A percentile compares a stretch with the other conserved stretches of the same genome.
Conservation (phyloP, 2,329 filamentous ascomycete species). For the Cordyceps pruinosa region DNA sequence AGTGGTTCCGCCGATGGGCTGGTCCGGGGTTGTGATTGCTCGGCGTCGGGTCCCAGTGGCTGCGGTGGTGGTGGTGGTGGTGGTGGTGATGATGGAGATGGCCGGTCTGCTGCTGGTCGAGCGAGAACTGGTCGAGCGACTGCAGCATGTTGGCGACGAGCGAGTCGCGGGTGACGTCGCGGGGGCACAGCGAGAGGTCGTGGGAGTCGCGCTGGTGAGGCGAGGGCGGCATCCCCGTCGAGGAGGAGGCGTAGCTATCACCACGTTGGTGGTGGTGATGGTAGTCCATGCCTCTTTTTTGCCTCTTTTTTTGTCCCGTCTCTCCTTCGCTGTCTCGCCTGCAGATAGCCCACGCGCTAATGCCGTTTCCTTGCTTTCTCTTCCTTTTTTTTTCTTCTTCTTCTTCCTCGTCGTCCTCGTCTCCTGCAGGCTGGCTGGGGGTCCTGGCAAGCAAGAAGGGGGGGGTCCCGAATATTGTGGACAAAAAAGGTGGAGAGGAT, state of each 20-base stretch:
- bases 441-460: neutral
- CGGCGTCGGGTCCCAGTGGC: neutral
- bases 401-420: neutral
- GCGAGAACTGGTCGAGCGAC: conserved; percentile 78
- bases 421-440: neutral
- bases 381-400: neutral
- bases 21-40: conserved; percentile 14
- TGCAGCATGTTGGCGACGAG: conserved; percentile 94
- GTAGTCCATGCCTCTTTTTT: neutral
- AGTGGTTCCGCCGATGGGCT: too few species aligned
- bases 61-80: conserved; percentile 12
- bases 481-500: conserved; percentile 2
- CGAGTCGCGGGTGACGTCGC: conserved; percentile 76
- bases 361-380: neutral
- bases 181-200: conserved; percentile 73
- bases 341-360: too few species aligned
- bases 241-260: neutral
- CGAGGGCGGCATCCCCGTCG: neutral
- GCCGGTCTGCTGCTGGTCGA: conserved; percentile 36
- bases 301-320: neutral
- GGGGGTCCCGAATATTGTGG: conserved; percentile 1
- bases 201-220: conserved; percentile 56
- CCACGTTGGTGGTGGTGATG: neutral
- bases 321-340: neutral
- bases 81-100: conserved; percentile 16